A percentile compares a stretch with the other conserved stretches of the same genome.
Conservation (phyloP, 108 stramenopile species). For the Ochromonas danica region DNA sequence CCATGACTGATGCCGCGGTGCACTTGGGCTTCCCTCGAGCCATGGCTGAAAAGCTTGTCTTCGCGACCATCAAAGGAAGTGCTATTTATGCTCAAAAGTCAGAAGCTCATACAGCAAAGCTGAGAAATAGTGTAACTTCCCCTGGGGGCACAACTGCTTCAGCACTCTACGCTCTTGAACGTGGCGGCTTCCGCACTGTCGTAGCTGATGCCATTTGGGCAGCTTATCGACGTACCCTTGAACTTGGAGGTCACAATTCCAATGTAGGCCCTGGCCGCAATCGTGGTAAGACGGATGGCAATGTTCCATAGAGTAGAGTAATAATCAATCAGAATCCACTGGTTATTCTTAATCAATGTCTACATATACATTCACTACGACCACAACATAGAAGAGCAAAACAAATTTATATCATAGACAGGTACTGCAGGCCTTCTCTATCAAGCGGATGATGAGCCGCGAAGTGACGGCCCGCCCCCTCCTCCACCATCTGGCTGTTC, state of each 20-base stretch:
- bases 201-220: conserved; percentile 65
- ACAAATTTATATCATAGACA: too few species aligned
- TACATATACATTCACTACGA: too few species aligned
- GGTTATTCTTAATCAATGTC: too few species aligned
- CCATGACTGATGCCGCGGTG: conserved; percentile 86
- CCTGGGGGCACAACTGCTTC: conserved; percentile 89
- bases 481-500: too few species aligned
- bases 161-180: conserved; percentile 86
- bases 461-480: too few species aligned
- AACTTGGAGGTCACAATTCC: conserved; percentile 40
- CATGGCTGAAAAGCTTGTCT: conserved; percentile 60
- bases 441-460: too few species aligned
- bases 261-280: conserved; percentile 41
- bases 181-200: conserved; percentile 79
- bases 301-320: too few species aligned
- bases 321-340: too few species aligned
- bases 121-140: conserved; percentile 78
- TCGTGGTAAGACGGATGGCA: too few species aligned
- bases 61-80: conserved; percentile 64
- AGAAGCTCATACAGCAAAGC: conserved; percentile 71
- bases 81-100: conserved; percentile 80
- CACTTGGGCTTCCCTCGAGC: conserved; percentile 66
- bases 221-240: conserved; percentile 42
- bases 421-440: too few species aligned
- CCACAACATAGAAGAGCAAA: too few species aligned